A percentile compares a stretch with the other conserved stretches of the same genome.
phyloP scores from a whole-genome alignment of 192 early-diverging fungal genomes.

The Gaertneriomyces semiglobifer region DNA sequence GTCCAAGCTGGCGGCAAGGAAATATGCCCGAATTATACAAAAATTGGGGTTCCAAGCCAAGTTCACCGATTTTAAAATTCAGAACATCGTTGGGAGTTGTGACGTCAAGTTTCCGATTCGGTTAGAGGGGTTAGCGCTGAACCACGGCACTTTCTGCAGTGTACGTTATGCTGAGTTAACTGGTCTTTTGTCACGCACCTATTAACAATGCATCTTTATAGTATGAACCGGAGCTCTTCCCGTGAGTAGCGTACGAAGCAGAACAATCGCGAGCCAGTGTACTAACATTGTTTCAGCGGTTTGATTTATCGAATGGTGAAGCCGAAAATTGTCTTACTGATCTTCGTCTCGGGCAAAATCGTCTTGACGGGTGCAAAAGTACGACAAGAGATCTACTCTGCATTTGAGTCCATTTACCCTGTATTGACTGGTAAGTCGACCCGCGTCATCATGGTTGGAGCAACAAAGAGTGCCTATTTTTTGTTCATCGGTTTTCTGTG shows the following conservation, averaged over 20 bases:
- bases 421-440: conserved; percentile 61
- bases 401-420: conserved; percentile 97
- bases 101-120: conserved; percentile 99
- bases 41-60: conserved; percentile 97
- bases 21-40: conserved; percentile 99
- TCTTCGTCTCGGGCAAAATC: conserved; percentile 99
- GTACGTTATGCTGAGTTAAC: conserved; percentile 46
- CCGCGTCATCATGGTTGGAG: neutral
- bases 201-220: conserved; percentile 20
- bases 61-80: conserved; percentile 99
- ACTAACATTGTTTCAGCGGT: conserved; percentile 39
- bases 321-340: conserved; percentile 97
- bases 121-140: conserved; percentile 90
- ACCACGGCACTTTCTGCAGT: conserved; percentile 87
- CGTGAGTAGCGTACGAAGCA: conserved; percentile 23
- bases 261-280: too few relatives aligned
- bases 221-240: conserved; percentile 99
- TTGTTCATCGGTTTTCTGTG: neutral
- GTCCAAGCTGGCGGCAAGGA: conserved; percentile 93
- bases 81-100: conserved; percentile 98
- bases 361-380: conserved; percentile 98
- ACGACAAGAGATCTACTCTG: conserved; percentile 96
- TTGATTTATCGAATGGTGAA: conserved; percentile 99
- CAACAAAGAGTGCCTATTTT: neutral
- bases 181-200: neutral